Base-by-base conservation (phyloP, 2,329 filamentous ascomycete genomes). In the Xylaria sp. region DNA sequence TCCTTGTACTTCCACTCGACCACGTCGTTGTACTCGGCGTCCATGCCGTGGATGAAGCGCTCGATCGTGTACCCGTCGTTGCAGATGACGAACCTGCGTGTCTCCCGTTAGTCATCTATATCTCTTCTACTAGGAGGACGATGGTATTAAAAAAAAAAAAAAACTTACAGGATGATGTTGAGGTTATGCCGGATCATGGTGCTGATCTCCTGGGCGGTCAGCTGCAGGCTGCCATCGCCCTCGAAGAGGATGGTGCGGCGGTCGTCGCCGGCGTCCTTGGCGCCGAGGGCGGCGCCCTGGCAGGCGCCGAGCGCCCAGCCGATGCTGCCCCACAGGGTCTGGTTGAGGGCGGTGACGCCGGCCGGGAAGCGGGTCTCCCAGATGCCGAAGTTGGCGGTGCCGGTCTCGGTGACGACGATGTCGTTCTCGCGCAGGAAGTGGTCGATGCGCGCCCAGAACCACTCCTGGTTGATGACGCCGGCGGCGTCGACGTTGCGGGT, bases 61-160 rank as follows among this genome's bases (percentile, higher is more conserved):
- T 96, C 92, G 69, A 95, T 94, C 8, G 91, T 94, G 74, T 90
- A 96, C 9, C 92, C 92, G 39, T 92, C 85, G 70, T 95, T 95
- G 79, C 89, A 91, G 62, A 96, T 88, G 58, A 94, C 80, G 70
- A 96, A 93, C 58, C 83, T 85, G 50, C 6, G 34, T n/a, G n/a
- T 46, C 2, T 19, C 7, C 11, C 39, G 52, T 71, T 57, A 71
- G 63, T 44, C 44, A 45, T n/a, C n/a, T n/a, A n/a, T n/a, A n/a
- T n/a, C n/a, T n/a, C n/a, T n/a, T n/a, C n/a, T n/a, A n/a, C 11
- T 34, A 26, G 42, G 29, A 20, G 19, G 2, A n/a, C 8, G 24
- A 29, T 21, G 8, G 19, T 38, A 7, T 7, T 18, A 39, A n/a
- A 22, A 47, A n/a, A 22, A 46, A 20, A 24, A 19, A 7, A 18